Evolutionary conservation across 176 grass and related monocot genomes (phyloP), one percentile per base, ranked within the genome.

Genomic region (Alopecurus myosuroides): DNA sequence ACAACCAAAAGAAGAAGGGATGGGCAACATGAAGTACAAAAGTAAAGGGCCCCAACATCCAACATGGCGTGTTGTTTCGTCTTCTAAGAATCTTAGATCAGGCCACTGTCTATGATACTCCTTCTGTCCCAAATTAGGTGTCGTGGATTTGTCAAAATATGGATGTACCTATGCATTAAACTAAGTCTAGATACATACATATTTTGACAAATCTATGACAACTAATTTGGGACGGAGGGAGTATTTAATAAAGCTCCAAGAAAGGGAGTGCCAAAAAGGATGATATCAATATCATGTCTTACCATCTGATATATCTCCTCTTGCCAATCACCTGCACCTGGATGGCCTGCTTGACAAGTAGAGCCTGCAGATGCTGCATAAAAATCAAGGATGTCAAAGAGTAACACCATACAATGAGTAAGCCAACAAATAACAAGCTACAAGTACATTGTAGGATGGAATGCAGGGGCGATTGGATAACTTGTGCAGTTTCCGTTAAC

Each of bases 291-390:
- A 44, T 46, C 77, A 80, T 80, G 77, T 11, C 41, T 81, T 76
- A 94, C 94, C 92, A 81, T 94, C 79, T 97, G 88, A 82, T 94
- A 97, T 35, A 84, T 46, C 78, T 94, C 95, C 88, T 97, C 95
- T 64, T 92, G 92, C 71, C 61, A 75, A 91, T 94, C 90, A 69
- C 72, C 78, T 35, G 26, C 26, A 66, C 62, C 88, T 76, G 66
- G 15, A 74, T 86, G 78, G 79, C 81, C 87, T 62, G 92, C 89
- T 86, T 94, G 92, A 84, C 88, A 90, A 89, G 88, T 89, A 23
- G 86, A 91, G 77, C 92, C 90, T 64, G 84, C 66, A 84, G 92
- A 92, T 86, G 84, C 88, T 91, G 78, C 88, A 91, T 66, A 58
- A 45, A 83, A 89, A 82, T 36, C 31, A 78, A 70, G 33, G 33